phyloP scores from a whole-genome alignment of 495 filamentous ascomycete species.

The Penicillium psychrofluorescens region DNA sequence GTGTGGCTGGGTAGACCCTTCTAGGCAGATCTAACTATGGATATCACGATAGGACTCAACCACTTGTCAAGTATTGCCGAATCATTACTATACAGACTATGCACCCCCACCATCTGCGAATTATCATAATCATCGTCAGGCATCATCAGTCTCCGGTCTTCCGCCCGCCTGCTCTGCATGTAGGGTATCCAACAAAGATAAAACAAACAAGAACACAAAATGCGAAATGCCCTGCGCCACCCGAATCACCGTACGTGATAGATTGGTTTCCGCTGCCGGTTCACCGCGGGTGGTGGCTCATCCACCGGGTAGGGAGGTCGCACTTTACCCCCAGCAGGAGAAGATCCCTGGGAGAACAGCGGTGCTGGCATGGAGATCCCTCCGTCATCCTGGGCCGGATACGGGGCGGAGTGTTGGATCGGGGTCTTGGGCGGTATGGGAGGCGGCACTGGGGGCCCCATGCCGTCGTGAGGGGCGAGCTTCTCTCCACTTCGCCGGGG shows the following conservation, averaged over 20 bases:
- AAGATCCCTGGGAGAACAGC: slow-evolving; percentile 11
- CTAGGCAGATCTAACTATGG: too few relatives aligned
- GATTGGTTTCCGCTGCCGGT: slow-evolving; percentile 79
- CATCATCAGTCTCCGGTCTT: slow-evolving; percentile 3
- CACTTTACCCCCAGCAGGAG: slow-evolving; percentile 17
- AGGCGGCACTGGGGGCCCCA: slow-evolving; percentile 42
- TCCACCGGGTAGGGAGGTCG: slow-evolving; percentile 74
- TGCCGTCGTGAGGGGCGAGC: slow-evolving; percentile 23
- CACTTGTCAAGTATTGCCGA: too few relatives aligned
- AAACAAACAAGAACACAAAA: slow-evolving; percentile 4
- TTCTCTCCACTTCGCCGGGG: slow-evolving; percentile 41
- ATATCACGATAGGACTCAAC: too few relatives aligned
- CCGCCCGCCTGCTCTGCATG: too few relatives aligned
- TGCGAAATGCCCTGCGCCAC: background rate
- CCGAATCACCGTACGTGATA: slow-evolving; percentile 49
- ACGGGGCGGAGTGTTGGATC: slow-evolving; percentile 51
- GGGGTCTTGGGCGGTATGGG: slow-evolving; percentile 84
- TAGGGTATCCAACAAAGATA: slow-evolving; percentile 21
- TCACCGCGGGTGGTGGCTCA: slow-evolving; percentile 74
- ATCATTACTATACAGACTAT: slow-evolving; percentile 8
- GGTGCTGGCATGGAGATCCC: slow-evolving; percentile 30
- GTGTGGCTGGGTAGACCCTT: too few relatives aligned
- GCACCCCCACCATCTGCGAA: background rate
- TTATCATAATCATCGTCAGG: slow-evolving; percentile 16
- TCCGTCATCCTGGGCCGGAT: slow-evolving; percentile 27